A percentile compares a stretch with the other conserved stretches of the same genome.
Conservation (phyloP, 345 rosid genomes). For the Populus euphratica region DNA sequence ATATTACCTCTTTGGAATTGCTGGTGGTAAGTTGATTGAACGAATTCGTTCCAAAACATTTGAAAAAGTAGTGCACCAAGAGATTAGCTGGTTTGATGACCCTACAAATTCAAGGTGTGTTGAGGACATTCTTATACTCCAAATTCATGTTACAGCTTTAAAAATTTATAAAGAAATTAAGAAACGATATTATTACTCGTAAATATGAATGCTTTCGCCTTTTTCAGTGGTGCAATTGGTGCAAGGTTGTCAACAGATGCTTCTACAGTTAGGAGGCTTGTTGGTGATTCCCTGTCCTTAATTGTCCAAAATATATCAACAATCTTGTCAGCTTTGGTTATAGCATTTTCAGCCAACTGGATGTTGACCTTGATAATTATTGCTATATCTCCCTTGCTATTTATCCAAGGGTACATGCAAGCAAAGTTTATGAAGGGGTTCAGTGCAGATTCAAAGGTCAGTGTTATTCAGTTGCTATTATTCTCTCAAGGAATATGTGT, state of each 20-base stretch:
- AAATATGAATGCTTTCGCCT: not conserved
- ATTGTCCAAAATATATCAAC: conserved; percentile 52
- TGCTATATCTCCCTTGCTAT: conserved; percentile 41
- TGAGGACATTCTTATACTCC: not conserved
- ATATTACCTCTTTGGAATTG: conserved; percentile 67
- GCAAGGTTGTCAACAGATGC: conserved; percentile 69
- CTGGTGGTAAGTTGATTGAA: conserved; percentile 72
- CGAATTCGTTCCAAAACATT: conserved; percentile 66
- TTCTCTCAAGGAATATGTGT: not conserved
- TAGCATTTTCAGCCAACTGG: conserved; percentile 62
- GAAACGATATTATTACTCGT: not conserved
- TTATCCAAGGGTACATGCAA: conserved; percentile 43
- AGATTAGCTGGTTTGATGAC: conserved; percentile 86
- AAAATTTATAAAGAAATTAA: not conserved
- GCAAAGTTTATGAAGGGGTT: conserved; percentile 46
- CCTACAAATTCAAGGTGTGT: conserved; percentile 62
- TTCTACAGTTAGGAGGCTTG: conserved; percentile 42
- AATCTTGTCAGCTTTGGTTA: conserved; percentile 38
- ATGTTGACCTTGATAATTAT: conserved; percentile 41
- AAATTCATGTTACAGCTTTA: not conserved
- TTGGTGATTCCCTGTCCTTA: conserved; percentile 55
- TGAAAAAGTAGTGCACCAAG: conserved; percentile 74
- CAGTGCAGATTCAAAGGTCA: conserved; percentile 50
- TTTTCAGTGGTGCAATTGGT: conserved; percentile 56
- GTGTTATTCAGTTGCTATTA: not conserved